Evolutionary conservation across 1,139 yeast species (phyloP).

Genomic region (Kodamaea ohmeri): DNA sequence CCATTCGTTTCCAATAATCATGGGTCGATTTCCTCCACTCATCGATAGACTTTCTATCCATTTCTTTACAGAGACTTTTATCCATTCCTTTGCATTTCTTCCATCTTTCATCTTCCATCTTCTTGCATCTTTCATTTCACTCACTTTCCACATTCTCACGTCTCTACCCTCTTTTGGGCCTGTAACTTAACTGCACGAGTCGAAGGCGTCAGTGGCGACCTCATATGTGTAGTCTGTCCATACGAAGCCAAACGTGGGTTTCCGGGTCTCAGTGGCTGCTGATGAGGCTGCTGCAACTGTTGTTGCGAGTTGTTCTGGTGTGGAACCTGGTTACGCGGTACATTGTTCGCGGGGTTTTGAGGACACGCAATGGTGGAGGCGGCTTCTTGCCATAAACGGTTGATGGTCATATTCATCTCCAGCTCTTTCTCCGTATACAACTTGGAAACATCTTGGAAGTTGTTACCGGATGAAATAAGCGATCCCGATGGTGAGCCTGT

Average conservation of each 20-base stretch:
- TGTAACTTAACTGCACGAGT: conserved; percentile 41
- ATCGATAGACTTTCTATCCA: too few relatives aligned
- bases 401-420: conserved; percentile 27
- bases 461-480: conserved; percentile 21
- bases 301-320: conserved; percentile 6
- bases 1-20: too few relatives aligned
- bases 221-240: conserved; percentile 16
- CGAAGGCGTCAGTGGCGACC: conserved; percentile 32
- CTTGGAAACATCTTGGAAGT: conserved; percentile 37
- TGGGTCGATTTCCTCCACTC: not conserved
- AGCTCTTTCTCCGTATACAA: conserved; percentile 32
- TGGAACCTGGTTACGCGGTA: not conserved
- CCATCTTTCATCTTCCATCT: too few relatives aligned
- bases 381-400: conserved; percentile 46
- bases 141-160: not conserved
- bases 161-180: conserved; percentile 2
- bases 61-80: too few relatives aligned
- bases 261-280: conserved; percentile 23
- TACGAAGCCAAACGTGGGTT: conserved; percentile 29
- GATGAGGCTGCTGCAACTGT: conserved; percentile 11
- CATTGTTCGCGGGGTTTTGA: conserved; percentile 2
- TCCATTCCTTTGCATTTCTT: too few relatives aligned
- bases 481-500: conserved; percentile 8
- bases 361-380: conserved; percentile 12
- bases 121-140: too few relatives aligned